phyloP scores from a whole-genome alignment of 176 grass and related monocot genomes.

The Rhynchospora breviuscula region DNA sequence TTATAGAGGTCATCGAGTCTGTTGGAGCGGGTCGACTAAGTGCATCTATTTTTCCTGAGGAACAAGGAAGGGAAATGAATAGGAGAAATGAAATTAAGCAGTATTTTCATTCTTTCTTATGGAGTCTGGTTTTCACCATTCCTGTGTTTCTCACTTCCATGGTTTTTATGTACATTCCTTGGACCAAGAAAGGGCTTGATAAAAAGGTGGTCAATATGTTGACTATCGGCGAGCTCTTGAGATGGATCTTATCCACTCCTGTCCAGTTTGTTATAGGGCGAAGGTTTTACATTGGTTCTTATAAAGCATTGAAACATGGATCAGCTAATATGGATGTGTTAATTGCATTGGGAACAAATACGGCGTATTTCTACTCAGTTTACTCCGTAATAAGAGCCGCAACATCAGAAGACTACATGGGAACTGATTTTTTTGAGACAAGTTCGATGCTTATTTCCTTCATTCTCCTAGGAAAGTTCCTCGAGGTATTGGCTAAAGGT shows the following conservation, averaged over 20 bases:
- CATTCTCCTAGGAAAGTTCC: constrained; percentile 93
- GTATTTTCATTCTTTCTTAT: constrained; percentile 68
- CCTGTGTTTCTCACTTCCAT: constrained; percentile 93
- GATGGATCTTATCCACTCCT: constrained; percentile 84
- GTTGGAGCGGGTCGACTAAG: constrained; percentile 38
- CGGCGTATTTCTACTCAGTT: constrained; percentile 84
- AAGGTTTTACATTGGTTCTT: constrained; percentile 83
- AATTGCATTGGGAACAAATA: constrained; percentile 91
- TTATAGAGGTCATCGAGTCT: constrained; percentile 80
- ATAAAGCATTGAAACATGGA: constrained; percentile 61
- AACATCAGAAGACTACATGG: constrained; percentile 50
- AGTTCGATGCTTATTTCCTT: constrained; percentile 99
- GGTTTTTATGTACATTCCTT: constrained; percentile 94
- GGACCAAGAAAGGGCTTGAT: constrained; percentile 48
- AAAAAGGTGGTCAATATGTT: constrained; percentile 84
- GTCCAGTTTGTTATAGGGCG: constrained; percentile 87
- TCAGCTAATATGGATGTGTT: constrained; percentile 99
- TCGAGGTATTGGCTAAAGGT: constrained; percentile 95
- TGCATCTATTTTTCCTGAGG: constrained; percentile 78
- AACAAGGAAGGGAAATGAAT: constrained; percentile 56
- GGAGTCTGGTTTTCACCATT: constrained; percentile 82
- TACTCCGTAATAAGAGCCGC: constrained; percentile 73
- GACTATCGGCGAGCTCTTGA: constrained; percentile 63
- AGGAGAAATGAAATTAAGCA: constrained; percentile 66
- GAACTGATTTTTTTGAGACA: constrained; percentile 97